A percentile compares a stretch with the other conserved stretches of the same genome.
phyloP scores from a whole-genome alignment of 1,284 basidiomycete genomes.

The Cutaneotrichosporon sp. region DNA sequence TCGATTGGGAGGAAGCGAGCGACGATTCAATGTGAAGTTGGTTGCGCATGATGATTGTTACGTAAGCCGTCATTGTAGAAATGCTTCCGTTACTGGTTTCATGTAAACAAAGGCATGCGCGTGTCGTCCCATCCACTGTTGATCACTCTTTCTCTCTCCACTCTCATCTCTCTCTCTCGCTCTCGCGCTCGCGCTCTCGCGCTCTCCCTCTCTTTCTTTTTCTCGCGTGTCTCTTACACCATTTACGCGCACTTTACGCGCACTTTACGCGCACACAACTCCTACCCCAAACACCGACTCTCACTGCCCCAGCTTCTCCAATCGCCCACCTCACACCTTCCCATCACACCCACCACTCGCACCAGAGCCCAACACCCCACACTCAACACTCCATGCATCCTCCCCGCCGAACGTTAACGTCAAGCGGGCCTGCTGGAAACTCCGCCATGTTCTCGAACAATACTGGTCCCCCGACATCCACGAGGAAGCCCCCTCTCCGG shows the following conservation, averaged over 20 bases:
- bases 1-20: constrained; percentile 28
- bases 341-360: too few relatives aligned
- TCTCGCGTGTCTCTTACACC: too few relatives aligned
- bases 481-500: neutral
- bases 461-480: neutral
- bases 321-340: too few relatives aligned
- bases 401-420: constrained; percentile 55
- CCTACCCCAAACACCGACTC: too few relatives aligned
- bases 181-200: too few relatives aligned
- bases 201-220: too few relatives aligned
- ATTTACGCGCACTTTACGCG: too few relatives aligned
- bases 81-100: neutral
- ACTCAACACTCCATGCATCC: neutral
- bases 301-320: too few relatives aligned
- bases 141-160: too few relatives aligned
- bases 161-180: too few relatives aligned
- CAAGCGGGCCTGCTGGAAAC: constrained; percentile 63
- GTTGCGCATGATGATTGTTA: neutral
- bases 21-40: constrained; percentile 4
- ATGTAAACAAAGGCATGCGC: constrained; percentile 12
- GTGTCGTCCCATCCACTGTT: neutral
- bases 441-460: constrained; percentile 43
- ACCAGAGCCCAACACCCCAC: too few relatives aligned
- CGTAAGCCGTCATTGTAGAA: neutral
- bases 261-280: too few relatives aligned